phyloP scores from a whole-genome alignment of 2,329 filamentous ascomycete genomes.

The Colletotrichum sp. region DNA sequence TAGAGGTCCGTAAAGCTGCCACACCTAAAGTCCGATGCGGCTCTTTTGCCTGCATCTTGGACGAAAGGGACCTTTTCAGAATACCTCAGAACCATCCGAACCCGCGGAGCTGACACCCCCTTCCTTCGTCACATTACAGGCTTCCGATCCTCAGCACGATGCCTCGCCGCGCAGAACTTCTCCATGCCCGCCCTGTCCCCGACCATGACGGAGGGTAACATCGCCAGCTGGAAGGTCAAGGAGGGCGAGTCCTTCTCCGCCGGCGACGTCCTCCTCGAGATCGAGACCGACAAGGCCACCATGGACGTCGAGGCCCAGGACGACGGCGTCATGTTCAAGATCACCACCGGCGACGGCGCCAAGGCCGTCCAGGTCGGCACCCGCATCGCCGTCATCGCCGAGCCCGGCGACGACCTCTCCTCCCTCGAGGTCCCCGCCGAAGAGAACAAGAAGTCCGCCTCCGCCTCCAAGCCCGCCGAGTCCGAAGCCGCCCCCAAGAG shows the following conservation, averaged over 20 bases:
- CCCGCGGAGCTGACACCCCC: not conserved
- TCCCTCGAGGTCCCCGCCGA: slow-evolving; percentile 78
- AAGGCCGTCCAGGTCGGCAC: slow-evolving; percentile 81
- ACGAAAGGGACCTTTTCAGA: not conserved
- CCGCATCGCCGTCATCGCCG: slow-evolving; percentile 83
- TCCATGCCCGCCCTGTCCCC: slow-evolving; percentile 91
- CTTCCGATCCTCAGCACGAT: slow-evolving; percentile 66
- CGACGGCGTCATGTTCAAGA: slow-evolving; percentile 85
- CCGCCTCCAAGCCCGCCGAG: slow-evolving; percentile 33
- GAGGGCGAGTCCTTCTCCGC: slow-evolving; percentile 84
- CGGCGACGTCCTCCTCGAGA: slow-evolving; percentile 88
- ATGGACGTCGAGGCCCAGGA: slow-evolving; percentile 97
- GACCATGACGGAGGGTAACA: slow-evolving; percentile 94
- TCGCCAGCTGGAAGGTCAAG: slow-evolving; percentile 84
- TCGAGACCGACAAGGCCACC: slow-evolving; percentile 92
- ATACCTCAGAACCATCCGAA: not conserved
- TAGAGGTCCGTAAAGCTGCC: slow-evolving; percentile 54
- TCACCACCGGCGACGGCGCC: slow-evolving; percentile 73
- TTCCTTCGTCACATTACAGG: slow-evolving; percentile 46
- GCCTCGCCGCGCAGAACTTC: slow-evolving; percentile 82
- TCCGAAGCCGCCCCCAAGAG: slow-evolving; percentile 28
- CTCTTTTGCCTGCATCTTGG: not conserved
- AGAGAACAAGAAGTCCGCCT: slow-evolving; percentile 49
- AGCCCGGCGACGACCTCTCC: slow-evolving; percentile 79
- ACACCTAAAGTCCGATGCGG: not conserved